Evolutionary conservation across 2,329 filamentous ascomycete genomes (phyloP), one percentile per base, ranked within the genome.

Genomic region (Pseudogymnoascus sp.): DNA sequence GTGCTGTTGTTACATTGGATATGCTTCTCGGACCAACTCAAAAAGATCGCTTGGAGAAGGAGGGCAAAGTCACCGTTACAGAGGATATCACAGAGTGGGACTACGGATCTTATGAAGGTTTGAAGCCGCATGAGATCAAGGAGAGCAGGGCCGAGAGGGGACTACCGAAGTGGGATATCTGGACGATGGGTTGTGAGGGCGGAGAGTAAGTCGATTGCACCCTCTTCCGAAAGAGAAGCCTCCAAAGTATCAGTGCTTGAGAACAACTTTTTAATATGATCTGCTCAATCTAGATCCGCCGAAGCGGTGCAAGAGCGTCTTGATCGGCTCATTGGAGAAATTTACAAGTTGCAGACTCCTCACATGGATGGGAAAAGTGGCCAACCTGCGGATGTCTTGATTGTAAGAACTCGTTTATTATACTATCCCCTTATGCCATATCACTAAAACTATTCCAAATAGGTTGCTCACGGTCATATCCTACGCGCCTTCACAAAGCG

Each of bases 161-260:
- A 1, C 69, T 80, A 16, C 82, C 84, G 68, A 64, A 63, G 11
- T 86, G 83, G 83, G 61, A 83, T 71, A 84, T 86, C 60, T 85
- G 82, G 82, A 72, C 73, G 11, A 81, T 85, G 74, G 83, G 83
- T 0, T 85, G 82, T 71, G 80, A 83, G 65, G 80, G 75, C 21
- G 77, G 77, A 23, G 78, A 79, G 73, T 75, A 75, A 82, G 67
- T 73, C 82, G 18, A 18, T 40, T 6, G n/a, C n/a, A 10, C 7
- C 39, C 5, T 16, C 14, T 16, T 62, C 74, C 73, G 31, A 68
- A 64, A 57, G 76, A 76, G 73, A 66, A 12, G 68, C n/a, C 73
- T 29, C 74, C 73, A n/a, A 69, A 66, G 59, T 68, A 69, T 45
- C 70, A 73, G 60, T 78, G 81, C 70, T 78, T 82, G 47, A 68